Base-by-base conservation (phyloP, 768 basidiomycete species). In the Tylopilus sp. region DNA sequence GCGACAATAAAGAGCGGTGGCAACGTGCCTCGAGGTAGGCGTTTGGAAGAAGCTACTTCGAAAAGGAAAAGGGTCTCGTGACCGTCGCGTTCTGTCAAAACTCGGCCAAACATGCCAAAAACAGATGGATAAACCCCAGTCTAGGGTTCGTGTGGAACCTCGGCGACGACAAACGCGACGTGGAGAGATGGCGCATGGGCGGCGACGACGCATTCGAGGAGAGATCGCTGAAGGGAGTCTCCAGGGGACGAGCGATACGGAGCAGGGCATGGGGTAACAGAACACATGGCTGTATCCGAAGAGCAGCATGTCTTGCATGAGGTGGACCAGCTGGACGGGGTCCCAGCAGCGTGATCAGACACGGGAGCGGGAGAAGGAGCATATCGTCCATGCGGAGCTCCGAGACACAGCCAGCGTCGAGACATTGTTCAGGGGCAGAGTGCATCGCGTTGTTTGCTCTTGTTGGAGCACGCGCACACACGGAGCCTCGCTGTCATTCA, bases 401-500 rank as follows among this genome's bases (percentile, higher is more conserved):
- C 31, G 11, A 13, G n/a, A n/a, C n/a, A n/a, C n/a, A n/a, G 15
- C 35, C 6, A n/a, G 38, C 8, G 38, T 21, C 1, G 38, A 39
- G 38, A 23, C 21, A 23, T 30, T 20, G 20, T 45, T 52, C 62
- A 52, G 62, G 61, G 62, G 55, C 20, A 22, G 22, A 40, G 47
- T 30, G 18, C 23, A 59, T 62, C 67, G 69, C 67, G 67, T 72
- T 72, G 71, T 72, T 72, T 72, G 71, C 64, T 52, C 40, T 64
- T 73, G 71, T 72, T 72, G 65, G 52, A 57, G 62, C 68, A 73
- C 72, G 72, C 72, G 72, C 68, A 57, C 40, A 30, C 55, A 40
- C 53, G 44, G 17, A 33, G 4, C 35, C 35, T 35, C 35, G 15
- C 15, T 17, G 35, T 35, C 35, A 18, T 18, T 36, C 36, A 36